Percentiles rank a stretch among this genome's conserved stretches.
phyloP scores from a whole-genome alignment of 148 eudicot species.

The Arctostaphylos glauca region DNA sequence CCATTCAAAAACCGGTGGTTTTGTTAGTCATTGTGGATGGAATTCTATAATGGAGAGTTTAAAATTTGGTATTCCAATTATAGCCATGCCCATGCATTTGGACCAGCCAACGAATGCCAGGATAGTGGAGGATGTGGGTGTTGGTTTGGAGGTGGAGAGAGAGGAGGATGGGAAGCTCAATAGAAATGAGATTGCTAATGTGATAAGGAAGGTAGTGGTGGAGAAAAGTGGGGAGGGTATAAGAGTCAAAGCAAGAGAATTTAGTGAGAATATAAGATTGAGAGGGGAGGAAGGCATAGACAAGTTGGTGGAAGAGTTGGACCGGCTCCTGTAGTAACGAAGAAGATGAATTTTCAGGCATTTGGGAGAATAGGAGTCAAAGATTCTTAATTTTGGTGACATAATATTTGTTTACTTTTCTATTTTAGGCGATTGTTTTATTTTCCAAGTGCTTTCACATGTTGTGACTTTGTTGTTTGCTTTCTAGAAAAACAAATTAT shows the following conservation, averaged over 20 bases:
- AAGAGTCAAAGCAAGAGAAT: constrained; percentile 19
- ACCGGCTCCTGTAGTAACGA: no score
- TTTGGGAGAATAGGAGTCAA: no score
- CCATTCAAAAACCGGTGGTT: constrained; percentile 27
- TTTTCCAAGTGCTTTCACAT: no score
- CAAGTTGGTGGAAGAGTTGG: not conserved
- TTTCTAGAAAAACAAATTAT: no score
- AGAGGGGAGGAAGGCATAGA: constrained; percentile 17
- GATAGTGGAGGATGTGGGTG: constrained; percentile 27
- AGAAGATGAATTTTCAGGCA: no score
- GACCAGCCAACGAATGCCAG: constrained; percentile 33
- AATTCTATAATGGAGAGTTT: constrained; percentile 29
- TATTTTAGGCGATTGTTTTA: no score
- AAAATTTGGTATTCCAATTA: constrained; percentile 25
- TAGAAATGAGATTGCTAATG: constrained; percentile 16
- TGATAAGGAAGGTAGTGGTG: constrained; percentile 16
- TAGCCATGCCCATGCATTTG: constrained; percentile 28
- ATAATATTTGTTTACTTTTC: no score
- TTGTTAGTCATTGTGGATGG: constrained; percentile 43
- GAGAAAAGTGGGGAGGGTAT: constrained; percentile 18
- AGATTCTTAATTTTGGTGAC: no score
- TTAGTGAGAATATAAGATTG: constrained; percentile 7
- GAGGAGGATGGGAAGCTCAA: constrained; percentile 19
- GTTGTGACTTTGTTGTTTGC: no score
- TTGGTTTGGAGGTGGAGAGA: constrained; percentile 22